Evolutionary conservation across 208 protist species (phyloP), one percentile per base, ranked within the genome.

Genomic region (Acanthamoeba lenticulata): DNA sequence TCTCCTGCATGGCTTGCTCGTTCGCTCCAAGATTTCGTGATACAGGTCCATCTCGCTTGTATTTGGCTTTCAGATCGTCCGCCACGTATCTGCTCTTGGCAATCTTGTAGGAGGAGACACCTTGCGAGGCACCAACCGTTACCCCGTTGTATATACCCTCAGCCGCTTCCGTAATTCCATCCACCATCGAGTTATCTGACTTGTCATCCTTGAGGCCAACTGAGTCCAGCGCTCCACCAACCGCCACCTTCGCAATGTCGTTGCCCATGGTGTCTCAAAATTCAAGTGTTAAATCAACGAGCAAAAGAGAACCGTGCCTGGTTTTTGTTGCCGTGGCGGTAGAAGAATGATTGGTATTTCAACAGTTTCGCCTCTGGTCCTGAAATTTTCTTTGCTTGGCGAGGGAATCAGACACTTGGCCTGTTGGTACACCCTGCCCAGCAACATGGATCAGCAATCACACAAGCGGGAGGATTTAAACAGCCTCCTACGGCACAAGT

Each of bases 91-190:
- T 36, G 67, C 67, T 77, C 67, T 77, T 77, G 24, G 67, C 67
- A 7, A 77, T 17, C 67, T 77, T 77, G 32, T 77, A 77, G 29
- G 29, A 42, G 9, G 67, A 17, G 29, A 77, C 67, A 5, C 67
- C 67, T 27, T 77, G 67, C 32, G 19, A 17, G 21, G 67, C 36
- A 4, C 67, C 67, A 3, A 27, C 15, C 34, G 67, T 77, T 17
- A 77, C 67, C 67, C 67, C 67, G 67, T 77, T 77, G 67, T 44
- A 77, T 7, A 77, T 77, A 32, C 67, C 67, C 67, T 77, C 67
- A 27, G 67, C 67, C 11, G 67, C 67, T 44, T 77, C 67, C 67
- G 67, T 44, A 42, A 77, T 17, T 4, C 67, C 67, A 77, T 77
- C 67, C 34, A 77, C 67, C n/a, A 77, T 36, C 6, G 67, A 77